These are phyloP conservation scores for Tylopilus sp. DNA, from an alignment of 1,284 basidiomycete genomes.

Conservation along the genomic window DNA sequence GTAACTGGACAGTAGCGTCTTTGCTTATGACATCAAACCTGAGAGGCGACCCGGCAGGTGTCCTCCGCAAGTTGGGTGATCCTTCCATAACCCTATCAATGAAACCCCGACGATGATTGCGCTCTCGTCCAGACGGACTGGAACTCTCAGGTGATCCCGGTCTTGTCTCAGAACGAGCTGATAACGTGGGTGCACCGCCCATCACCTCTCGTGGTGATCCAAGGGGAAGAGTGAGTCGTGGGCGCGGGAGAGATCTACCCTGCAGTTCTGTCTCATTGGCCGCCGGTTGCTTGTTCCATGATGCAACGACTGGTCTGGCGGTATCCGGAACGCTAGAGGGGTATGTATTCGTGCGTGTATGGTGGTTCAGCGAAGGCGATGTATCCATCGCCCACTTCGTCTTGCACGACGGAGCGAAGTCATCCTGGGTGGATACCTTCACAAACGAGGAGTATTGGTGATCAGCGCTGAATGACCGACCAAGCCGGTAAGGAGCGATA, in stretches of 20 bases:
- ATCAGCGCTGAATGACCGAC: conserved; percentile 26
- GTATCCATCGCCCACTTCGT: conserved; percentile 38
- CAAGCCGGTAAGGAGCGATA: conserved; percentile 19
- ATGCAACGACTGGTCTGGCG: conserved; percentile 27
- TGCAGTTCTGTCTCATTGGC: neutral
- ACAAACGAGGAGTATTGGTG: conserved; percentile 23
- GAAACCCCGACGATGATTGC: conserved; percentile 51
- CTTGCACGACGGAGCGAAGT: conserved; percentile 50
- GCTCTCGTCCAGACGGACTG: conserved; percentile 24
- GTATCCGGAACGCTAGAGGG: conserved; percentile 33
- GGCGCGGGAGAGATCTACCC: neutral
- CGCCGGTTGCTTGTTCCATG: conserved; percentile 34
- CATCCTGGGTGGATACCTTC: conserved; percentile 48
- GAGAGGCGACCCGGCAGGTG: conserved; percentile 43
- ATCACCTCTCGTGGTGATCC: conserved; percentile 42
- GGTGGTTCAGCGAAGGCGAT: conserved; percentile 26
- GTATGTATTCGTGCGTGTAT: conserved; percentile 36
- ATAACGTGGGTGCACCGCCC: conserved; percentile 8
- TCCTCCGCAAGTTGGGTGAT: conserved; percentile 35
- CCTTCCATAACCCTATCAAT: conserved; percentile 34
- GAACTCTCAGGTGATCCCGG: conserved; percentile 26
- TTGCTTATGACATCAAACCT: conserved; percentile 11
- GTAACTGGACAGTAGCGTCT: conserved; percentile 1
- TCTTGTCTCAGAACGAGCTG: conserved; percentile 9
- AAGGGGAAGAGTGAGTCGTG: conserved; percentile 17